Base-by-base conservation (phyloP, 768 basidiomycete genomes). In the Strobilomyces dryophilus region DNA sequence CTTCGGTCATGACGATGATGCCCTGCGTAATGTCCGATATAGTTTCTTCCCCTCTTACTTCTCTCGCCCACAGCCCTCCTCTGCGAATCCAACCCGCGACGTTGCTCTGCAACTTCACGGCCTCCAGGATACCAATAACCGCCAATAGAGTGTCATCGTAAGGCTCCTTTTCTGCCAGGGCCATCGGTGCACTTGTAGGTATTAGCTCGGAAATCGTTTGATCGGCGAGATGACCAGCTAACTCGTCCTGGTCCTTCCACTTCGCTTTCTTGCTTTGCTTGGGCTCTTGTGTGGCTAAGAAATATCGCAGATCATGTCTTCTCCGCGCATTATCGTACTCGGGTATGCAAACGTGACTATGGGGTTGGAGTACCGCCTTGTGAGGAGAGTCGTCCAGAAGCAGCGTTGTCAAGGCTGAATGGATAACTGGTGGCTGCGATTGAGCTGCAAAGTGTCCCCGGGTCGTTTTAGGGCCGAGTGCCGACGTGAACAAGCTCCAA, bases 321-420 rank as follows among this genome's bases (percentile, higher is more conserved):
- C 84, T 77, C 62, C 70, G 71, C 9, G 69, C 58, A 2, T 66
- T 71, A 14, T 75, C 72, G 63, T 91, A 92, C 62, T 91, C 89
- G 10, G 71, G 75, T 57, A 92, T 78, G 62, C 85, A 89, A 20
- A 92, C 70, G 62, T 93, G 91, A 63, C 89, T 93, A 72, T 80
- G 87, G 0, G 90, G 91, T 62, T 93, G 91, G 15, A 86, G 73
- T 27, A 72, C 76, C 0, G 86, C 80, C 59, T 81, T 81, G 54
- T 67, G 69, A 26, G 74, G 72, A 14, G 81, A 81, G 57, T 81
- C 80, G 53, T 81, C 79, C 11, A 81, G 66, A 26, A 81, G 69
- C 20, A 81, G 64, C 4, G 79, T 82, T 6, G 77, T 76, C 15
- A 71, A 52, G 6, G 77, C 73, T 3, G 79, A 78, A 56, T 79